Conservation (phyloP, 305 asterid species). For the Fraxinus platypoda region DNA sequence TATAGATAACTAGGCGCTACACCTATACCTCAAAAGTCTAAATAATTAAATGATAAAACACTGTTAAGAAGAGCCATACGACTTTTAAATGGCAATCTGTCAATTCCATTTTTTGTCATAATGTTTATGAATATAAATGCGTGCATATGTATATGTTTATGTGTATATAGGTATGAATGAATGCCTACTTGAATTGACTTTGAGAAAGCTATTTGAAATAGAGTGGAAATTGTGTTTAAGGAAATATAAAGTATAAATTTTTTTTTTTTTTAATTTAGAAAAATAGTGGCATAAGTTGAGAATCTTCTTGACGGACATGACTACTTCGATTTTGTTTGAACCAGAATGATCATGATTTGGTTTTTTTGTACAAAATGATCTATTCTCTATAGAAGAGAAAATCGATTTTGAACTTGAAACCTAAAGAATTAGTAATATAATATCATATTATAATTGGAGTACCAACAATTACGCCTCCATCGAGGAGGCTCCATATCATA, state of each 20-base stretch:
- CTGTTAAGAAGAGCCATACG: background rate
- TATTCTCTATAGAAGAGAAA: background rate
- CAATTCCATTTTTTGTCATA: background rate
- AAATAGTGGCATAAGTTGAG: background rate
- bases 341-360: background rate
- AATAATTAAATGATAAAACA: background rate
- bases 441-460: background rate
- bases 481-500: no score
- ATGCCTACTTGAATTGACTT: background rate
- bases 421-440: no score
- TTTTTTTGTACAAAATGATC: background rate
- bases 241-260: no score
- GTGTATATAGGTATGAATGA: background rate
- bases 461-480: no score
- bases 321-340: background rate
- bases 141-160: background rate
- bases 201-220: background rate
- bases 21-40: conserved; percentile 14
- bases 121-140: background rate
- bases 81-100: background rate
- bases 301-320: background rate
- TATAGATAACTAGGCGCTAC: conserved; percentile 7
- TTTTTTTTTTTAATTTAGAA: no score
- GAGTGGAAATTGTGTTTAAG: background rate
- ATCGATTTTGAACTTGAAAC: no score